phyloP scores from a whole-genome alignment of 1,139 yeast species.

The Hansenula lynferdii region DNA sequence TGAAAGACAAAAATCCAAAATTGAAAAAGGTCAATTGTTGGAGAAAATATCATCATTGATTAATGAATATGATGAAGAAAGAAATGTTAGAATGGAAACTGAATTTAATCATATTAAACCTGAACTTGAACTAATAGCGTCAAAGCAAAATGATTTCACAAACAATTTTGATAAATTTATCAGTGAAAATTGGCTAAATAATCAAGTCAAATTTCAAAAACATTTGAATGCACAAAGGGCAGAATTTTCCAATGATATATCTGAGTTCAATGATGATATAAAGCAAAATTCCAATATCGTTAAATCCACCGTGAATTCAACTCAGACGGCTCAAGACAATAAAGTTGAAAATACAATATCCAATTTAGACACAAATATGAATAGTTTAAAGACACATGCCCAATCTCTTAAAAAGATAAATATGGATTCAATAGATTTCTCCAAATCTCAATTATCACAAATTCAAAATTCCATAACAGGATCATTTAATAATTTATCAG shows the following conservation, averaged over 20 bases:
- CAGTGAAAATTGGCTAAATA: constrained; percentile 11
- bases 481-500: constrained; percentile 4
- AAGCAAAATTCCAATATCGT: not conserved
- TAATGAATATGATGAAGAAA: constrained; percentile 7
- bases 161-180: constrained; percentile 11
- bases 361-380: constrained; percentile 7
- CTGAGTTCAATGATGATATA: not conserved
- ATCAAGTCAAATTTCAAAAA: constrained; percentile 11
- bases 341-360: constrained; percentile 2
- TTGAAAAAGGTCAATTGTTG: constrained; percentile 7
- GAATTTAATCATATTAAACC: constrained; percentile 8
- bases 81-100: constrained; percentile 4
- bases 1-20: constrained; percentile 4
- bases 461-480: not conserved
- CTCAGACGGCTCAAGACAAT: not conserved
- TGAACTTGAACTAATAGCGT: constrained; percentile 5
- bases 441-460: constrained; percentile 3
- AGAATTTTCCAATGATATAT: not conserved
- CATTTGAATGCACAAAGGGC: constrained; percentile 3
- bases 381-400: constrained; percentile 8
- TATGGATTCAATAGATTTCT: constrained; percentile 5
- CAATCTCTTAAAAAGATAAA: constrained; percentile 9
- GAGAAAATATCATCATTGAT: constrained; percentile 8
- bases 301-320: not conserved
- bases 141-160: constrained; percentile 11